phyloP scores from a whole-genome alignment of 257 asterid genomes.

The Solanum pimpinellifolium region DNA sequence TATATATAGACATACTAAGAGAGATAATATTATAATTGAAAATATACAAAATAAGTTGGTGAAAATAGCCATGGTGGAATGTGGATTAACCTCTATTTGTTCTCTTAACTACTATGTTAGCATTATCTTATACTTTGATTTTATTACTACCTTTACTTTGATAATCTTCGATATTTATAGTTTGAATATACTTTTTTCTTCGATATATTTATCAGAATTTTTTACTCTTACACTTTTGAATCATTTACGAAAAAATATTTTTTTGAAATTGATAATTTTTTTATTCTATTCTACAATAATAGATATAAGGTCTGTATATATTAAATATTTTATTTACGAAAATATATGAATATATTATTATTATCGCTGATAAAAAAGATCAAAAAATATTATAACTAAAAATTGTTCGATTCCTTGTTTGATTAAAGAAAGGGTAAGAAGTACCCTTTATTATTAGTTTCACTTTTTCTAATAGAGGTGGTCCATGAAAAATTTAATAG shows the following conservation, averaged over 20 bases:
- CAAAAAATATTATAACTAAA: background rate
- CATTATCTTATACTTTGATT: background rate
- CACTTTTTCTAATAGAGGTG: background rate
- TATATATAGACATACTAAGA: fast-evolving
- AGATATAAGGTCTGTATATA: no score
- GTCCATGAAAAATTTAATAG: background rate
- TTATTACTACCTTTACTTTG: background rate
- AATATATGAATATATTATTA: background rate
- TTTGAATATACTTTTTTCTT: background rate
- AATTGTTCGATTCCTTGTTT: background rate
- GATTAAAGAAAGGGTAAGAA: background rate
- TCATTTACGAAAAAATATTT: no score
- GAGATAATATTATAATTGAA: background rate
- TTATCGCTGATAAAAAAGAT: no score
- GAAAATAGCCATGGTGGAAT: background rate
- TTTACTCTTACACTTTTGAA: fast-evolving
- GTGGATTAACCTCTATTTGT: background rate
- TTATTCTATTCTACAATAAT: no score
- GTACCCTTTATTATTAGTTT: background rate
- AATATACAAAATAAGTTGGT: background rate
- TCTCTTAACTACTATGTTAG: background rate
- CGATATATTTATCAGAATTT: background rate
- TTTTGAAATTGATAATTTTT: no score
- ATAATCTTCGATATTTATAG: background rate
- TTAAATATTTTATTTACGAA: background rate